Percentiles rank a stretch among this genome's conserved stretches.
These are phyloP conservation scores for Endothia cerciana DNA, from an alignment of 2,329 filamentous ascomycete genomes.

Conservation along the genomic window DNA sequence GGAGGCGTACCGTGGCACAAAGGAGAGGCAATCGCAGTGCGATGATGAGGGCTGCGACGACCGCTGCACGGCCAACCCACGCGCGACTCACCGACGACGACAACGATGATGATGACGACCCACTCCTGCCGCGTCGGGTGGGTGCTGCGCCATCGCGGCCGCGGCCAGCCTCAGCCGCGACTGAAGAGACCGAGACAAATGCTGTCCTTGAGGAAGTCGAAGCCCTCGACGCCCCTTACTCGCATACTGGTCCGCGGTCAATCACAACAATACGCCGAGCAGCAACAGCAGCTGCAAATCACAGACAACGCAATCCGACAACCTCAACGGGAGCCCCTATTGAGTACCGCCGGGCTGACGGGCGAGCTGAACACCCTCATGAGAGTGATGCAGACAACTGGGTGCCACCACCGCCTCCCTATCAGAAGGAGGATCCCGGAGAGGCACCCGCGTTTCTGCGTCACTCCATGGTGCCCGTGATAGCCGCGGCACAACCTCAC, in stretches of 20 bases:
- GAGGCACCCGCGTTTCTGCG: conserved; percentile 61
- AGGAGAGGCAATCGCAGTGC: conserved; percentile 53
- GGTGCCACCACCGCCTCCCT: conserved; percentile 84
- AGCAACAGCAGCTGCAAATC: conserved; percentile 76
- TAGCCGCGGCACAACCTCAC: conserved; percentile 33
- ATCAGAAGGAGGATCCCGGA: conserved; percentile 66
- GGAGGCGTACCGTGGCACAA: conserved; percentile 72
- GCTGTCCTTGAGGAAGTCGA: conserved; percentile 61
- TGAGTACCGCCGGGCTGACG: conserved; percentile 70
- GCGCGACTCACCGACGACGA: conserved; percentile 31
- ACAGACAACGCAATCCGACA: conserved; percentile 66
- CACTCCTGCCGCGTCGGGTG: conserved; percentile 55
- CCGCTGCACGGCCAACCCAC: conserved; percentile 41
- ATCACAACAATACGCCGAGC: conserved; percentile 72
- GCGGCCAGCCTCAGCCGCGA: conserved; percentile 30
- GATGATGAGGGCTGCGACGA: conserved; percentile 55
- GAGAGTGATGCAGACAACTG: conserved; percentile 89
- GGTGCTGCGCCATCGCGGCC: conserved; percentile 37
- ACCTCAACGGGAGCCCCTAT: conserved; percentile 54
- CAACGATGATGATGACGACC: conserved; percentile 50
- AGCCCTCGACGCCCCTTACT: conserved; percentile 71
- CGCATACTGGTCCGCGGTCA: conserved; percentile 73
- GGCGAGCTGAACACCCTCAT: conserved; percentile 74
- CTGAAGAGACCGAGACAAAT: conserved; percentile 49
- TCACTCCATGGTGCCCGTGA: conserved; percentile 45